phyloP scores from a whole-genome alignment of 768 basidiomycete species.

The Suillus bovinus region DNA sequence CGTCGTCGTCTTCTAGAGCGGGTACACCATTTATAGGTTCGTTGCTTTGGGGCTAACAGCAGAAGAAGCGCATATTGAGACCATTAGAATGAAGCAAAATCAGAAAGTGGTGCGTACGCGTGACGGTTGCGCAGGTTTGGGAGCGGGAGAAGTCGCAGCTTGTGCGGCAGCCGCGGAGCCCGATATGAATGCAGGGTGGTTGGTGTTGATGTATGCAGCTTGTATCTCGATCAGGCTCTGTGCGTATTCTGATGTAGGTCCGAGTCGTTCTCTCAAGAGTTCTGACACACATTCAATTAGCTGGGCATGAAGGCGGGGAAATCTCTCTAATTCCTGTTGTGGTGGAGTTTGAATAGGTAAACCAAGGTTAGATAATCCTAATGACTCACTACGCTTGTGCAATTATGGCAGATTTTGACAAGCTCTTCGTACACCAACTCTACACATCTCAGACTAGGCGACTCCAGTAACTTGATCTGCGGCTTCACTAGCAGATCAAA shows the following conservation, averaged over 20 bases:
- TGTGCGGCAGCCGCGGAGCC: constrained; percentile 69
- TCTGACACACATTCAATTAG: constrained; percentile 97
- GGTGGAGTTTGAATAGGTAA: not conserved
- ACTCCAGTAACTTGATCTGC: constrained; percentile 94
- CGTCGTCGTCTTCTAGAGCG: constrained; percentile 62
- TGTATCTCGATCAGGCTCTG: constrained; percentile 96
- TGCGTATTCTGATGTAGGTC: constrained; percentile 96
- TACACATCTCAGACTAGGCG: constrained; percentile 93
- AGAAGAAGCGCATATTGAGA: constrained; percentile 15
- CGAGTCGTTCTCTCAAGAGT: constrained; percentile 89
- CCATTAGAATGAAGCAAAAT: constrained; percentile 15
- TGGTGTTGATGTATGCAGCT: constrained; percentile 99
- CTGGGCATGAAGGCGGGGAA: constrained; percentile 91
- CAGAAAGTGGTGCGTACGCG: constrained; percentile 46
- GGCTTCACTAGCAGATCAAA: constrained; percentile 98
- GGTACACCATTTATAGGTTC: constrained; percentile 61
- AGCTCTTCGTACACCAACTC: constrained; percentile 98
- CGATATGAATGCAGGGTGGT: constrained; percentile 92
- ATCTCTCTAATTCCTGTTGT: constrained; percentile 87
- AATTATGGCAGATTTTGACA: constrained; percentile 99
- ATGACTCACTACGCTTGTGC: constrained; percentile 78
- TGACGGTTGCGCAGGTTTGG: constrained; percentile 46
- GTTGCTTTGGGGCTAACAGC: constrained; percentile 56
- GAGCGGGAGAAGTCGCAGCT: constrained; percentile 41
- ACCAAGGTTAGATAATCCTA: not conserved